Percentiles rank a stretch among this genome's conserved stretches.
phyloP scores from a whole-genome alignment of 495 filamentous ascomycete genomes.

The Clohesyomyces aquaticus region DNA sequence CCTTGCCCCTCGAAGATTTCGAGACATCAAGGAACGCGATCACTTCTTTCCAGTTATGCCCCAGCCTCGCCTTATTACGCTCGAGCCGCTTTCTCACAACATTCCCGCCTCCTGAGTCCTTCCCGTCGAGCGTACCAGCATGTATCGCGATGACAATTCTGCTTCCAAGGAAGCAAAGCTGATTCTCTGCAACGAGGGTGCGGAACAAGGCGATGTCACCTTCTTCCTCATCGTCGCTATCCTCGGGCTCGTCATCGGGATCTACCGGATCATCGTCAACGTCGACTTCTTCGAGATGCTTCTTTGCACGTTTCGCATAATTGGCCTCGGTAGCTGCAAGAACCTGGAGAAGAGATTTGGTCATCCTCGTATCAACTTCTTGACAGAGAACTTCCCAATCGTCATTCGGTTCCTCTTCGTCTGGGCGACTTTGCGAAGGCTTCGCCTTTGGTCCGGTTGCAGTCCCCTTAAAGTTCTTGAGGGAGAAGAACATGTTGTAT shows the following conservation, averaged over 20 bases:
- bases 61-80: slow-evolving; percentile 65
- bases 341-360: slow-evolving; percentile 68
- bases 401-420: slow-evolving; percentile 44
- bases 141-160: slow-evolving; percentile 80
- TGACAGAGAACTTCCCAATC: slow-evolving; percentile 65
- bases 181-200: slow-evolving; percentile 74
- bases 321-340: slow-evolving; percentile 74
- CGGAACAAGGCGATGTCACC: slow-evolving; percentile 53
- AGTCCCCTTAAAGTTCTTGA: slow-evolving; percentile 53
- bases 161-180: slow-evolving; percentile 79
- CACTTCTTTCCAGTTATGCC: slow-evolving; percentile 76
- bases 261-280: slow-evolving; percentile 50
- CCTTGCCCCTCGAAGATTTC: slow-evolving; percentile 51
- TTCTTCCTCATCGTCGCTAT: slow-evolving; percentile 64
- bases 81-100: slow-evolving; percentile 61
- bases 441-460: slow-evolving; percentile 26
- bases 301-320: slow-evolving; percentile 70
- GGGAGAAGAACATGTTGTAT: slow-evolving; percentile 74
- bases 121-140: slow-evolving; percentile 68
- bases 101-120: slow-evolving; percentile 48
- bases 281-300: slow-evolving; percentile 69
- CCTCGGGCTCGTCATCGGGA: slow-evolving; percentile 54
- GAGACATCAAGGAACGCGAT: slow-evolving; percentile 71
- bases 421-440: slow-evolving; percentile 49
- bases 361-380: slow-evolving; percentile 61